Base-by-base conservation (phyloP, 202 grass and related monocot genomes). In the Saccharum hybrid region DNA sequence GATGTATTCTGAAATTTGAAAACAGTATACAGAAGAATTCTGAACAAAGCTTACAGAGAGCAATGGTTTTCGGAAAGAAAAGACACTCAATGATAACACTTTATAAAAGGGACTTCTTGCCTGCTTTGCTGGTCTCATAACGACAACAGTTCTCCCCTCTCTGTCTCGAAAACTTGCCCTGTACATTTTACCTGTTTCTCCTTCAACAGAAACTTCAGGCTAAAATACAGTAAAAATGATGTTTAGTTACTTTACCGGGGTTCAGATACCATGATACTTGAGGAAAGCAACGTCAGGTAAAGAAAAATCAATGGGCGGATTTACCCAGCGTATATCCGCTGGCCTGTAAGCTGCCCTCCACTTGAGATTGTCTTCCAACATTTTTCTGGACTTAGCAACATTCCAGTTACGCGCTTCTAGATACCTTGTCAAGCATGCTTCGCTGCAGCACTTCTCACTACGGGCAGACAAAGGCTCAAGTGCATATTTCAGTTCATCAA, bases 171-270 rank as follows among this genome's bases (percentile, higher is more conserved):
- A 98, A 85, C 64, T 81, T 67, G 87, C 91, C 82, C 78, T 83
- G 63, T 96, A 98, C 42, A 95, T 68, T 86, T 95, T 98, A 39
- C 96, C 93, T 31, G 93, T 98, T 90, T 98, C 96, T 33, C 89
- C 78, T 86, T 98, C 96, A 12, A 81, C 11, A 3, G 92, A 90
- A 78, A 98, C 71, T 75, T 95, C 87, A 70, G 66, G 77, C 93
- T 98, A 76, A 82, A 90, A 26, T 3, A 26, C 1, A 84, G 67
- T 71, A 13, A 54, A 68, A 31, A 38, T 12, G 84, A 66, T 5
- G 36, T 46, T 22, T 51, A 68, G 13, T 56, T 18, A 38, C 31
- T 57, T 63, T 3, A 67, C 12, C 6, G 51, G 18, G 22, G 51
- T 70, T 79, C 11, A 57, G 4, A 46, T 18, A 63, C 21, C 7